Conservation (phyloP, 768 basidiomycete species). For the Tylopilus felleus region DNA sequence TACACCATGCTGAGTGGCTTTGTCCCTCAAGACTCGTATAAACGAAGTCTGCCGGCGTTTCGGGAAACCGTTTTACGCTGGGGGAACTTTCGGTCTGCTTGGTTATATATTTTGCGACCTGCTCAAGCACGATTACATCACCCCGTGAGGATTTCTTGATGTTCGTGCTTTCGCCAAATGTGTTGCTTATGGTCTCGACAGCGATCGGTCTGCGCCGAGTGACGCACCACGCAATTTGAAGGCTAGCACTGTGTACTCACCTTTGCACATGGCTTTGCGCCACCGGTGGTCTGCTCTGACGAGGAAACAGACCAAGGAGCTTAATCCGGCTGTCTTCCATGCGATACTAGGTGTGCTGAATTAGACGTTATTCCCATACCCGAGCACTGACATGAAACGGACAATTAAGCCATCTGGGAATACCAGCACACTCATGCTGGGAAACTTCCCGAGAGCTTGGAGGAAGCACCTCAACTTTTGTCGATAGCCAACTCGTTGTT, state of each 20-base stretch:
- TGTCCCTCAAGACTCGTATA: conserved; percentile 55
- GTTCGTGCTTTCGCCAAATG: conserved; percentile 6
- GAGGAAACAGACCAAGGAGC: conserved; percentile 74
- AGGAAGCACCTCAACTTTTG: conserved; percentile 54
- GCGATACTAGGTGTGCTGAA: conserved; percentile 59
- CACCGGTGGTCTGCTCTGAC: conserved; percentile 69
- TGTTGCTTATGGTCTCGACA: conserved; percentile 27
- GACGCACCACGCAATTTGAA: conserved; percentile 58
- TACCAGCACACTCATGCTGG: conserved; percentile 61
- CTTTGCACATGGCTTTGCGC: conserved; percentile 59
- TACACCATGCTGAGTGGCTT: conserved; percentile 4
- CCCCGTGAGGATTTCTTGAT: conserved; percentile 57
- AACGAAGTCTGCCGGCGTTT: conserved; percentile 77
- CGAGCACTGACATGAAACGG: conserved; percentile 13
- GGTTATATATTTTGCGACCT: conserved; percentile 97
- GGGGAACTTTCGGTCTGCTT: conserved; percentile 83
- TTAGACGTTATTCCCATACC: not conserved
- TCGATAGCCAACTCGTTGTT: conserved; percentile 62
- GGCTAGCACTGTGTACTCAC: conserved; percentile 58
- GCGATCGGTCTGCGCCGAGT: conserved; percentile 61
- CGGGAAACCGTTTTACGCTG: conserved; percentile 84
- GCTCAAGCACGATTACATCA: conserved; percentile 79
- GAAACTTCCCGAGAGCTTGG: conserved; percentile 50
- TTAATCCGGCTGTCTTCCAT: conserved; percentile 74
- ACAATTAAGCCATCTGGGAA: conserved; percentile 71